Percentiles rank a stretch among this genome's conserved stretches.
Conservation (phyloP, 257 asterid genomes). For the Solanum appendiculatum region DNA sequence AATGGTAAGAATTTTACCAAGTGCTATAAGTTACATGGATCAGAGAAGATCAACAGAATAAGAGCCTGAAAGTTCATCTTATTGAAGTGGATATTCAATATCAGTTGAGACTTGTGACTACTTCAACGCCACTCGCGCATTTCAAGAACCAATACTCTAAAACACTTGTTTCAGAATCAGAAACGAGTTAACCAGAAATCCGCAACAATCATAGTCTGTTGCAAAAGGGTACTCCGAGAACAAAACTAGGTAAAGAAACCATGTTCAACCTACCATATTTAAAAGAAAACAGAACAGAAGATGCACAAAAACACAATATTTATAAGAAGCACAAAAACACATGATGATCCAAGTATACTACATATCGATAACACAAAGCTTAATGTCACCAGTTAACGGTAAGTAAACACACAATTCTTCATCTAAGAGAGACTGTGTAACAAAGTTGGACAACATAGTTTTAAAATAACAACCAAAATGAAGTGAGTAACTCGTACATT, state of each 20-base stretch:
- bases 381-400: neutral
- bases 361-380: neutral
- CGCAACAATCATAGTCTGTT: neutral
- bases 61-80: neutral
- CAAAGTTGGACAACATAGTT: neutral
- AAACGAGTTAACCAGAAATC: neutral
- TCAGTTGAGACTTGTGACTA: neutral
- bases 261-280: neutral
- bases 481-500: neutral
- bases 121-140: neutral
- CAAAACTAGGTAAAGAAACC: neutral
- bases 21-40: too few species aligned
- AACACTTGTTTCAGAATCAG: neutral
- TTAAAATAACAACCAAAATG: neutral
- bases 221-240: neutral
- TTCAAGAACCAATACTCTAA: neutral
- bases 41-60: neutral
- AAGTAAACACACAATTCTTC: neutral
- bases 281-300: neutral
- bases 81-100: neutral
- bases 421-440: neutral
- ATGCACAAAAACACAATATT: neutral
- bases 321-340: neutral
- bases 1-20: too few species aligned
- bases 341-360: neutral